Conservation (phyloP, 768 basidiomycete species). For the Exsudoporus frostii region DNA sequence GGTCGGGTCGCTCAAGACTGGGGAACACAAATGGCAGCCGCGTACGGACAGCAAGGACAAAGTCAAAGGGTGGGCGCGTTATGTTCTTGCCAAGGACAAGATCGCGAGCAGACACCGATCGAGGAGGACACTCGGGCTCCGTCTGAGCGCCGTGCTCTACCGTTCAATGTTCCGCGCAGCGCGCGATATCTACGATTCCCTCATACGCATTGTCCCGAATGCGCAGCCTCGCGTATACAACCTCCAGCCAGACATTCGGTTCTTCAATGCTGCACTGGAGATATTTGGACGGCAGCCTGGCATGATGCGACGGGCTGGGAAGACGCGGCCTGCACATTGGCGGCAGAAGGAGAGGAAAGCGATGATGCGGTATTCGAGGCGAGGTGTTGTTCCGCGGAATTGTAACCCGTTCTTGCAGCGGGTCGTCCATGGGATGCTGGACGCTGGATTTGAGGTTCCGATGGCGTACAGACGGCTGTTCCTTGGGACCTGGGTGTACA, state of each 20-base stretch:
- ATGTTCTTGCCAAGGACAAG: slow-evolving; percentile 23
- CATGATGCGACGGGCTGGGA: slow-evolving; percentile 16
- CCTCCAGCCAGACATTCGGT: slow-evolving; percentile 56
- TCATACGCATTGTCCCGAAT: slow-evolving; percentile 19
- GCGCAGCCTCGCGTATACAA: slow-evolving; percentile 32
- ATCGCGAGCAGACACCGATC: slow-evolving; percentile 22
- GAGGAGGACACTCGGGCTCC: slow-evolving; percentile 28
- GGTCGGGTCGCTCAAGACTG: background rate
- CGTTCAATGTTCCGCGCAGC: slow-evolving; percentile 37
- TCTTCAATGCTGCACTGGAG: slow-evolving; percentile 61
- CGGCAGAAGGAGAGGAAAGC: slow-evolving; percentile 30
- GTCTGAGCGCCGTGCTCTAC: slow-evolving; percentile 32
- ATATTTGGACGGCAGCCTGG: slow-evolving; percentile 35
- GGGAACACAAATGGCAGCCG: slow-evolving; percentile 18
- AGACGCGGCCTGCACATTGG: slow-evolving; percentile 26
- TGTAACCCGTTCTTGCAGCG: slow-evolving; percentile 37
- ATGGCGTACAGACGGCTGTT: slow-evolving; percentile 38
- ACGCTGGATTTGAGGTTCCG: slow-evolving; percentile 40
- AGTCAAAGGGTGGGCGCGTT: slow-evolving; percentile 37
- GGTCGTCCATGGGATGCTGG: slow-evolving; percentile 38
- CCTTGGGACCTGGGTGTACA: slow-evolving; percentile 32
- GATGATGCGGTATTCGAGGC: slow-evolving; percentile 24
- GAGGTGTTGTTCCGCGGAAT: slow-evolving; percentile 22
- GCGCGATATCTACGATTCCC: slow-evolving; percentile 23
- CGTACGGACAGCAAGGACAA: slow-evolving; percentile 12